Evolutionary conservation across 2,329 filamentous ascomycete genomes (phyloP).

Genomic region (Phyllosticta ampelicida): DNA sequence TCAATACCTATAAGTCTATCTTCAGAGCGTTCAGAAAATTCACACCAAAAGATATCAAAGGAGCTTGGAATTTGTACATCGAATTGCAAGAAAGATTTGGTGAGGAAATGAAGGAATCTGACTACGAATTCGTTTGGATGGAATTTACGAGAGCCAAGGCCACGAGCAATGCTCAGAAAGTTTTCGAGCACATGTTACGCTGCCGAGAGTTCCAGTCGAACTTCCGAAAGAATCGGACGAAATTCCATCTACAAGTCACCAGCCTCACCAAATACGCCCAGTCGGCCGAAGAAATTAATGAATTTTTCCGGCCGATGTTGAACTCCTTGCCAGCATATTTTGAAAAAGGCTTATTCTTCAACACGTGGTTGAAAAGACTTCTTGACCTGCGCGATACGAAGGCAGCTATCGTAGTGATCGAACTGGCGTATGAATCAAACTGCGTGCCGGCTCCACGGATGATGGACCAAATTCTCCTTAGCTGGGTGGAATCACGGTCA

Average conservation of each 20-base stretch:
- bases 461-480: constrained; percentile 71
- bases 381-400: constrained; percentile 52
- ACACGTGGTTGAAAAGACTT: constrained; percentile 78
- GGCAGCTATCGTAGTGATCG: constrained; percentile 60
- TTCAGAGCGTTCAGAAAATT: constrained; percentile 52
- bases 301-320: constrained; percentile 39
- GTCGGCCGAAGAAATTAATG: constrained; percentile 33
- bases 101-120: constrained; percentile 52
- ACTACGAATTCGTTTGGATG: constrained; percentile 66
- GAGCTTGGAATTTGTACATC: constrained; percentile 59
- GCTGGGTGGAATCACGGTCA: constrained; percentile 52
- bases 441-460: constrained; percentile 62
- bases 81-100: constrained; percentile 52
- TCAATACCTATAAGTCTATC: no score
- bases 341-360: constrained; percentile 71
- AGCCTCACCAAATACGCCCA: constrained; percentile 9
- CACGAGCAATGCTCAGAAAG: constrained; percentile 56
- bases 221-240: neutral
- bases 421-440: constrained; percentile 61
- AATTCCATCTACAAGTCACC: neutral
- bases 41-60: constrained; percentile 30
- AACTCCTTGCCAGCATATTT: constrained; percentile 40
- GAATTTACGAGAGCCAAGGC: constrained; percentile 58
- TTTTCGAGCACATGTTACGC: constrained; percentile 71
- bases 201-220: neutral